phyloP scores from a whole-genome alignment of 1,284 basidiomycete species.

The Chiua sp. region DNA sequence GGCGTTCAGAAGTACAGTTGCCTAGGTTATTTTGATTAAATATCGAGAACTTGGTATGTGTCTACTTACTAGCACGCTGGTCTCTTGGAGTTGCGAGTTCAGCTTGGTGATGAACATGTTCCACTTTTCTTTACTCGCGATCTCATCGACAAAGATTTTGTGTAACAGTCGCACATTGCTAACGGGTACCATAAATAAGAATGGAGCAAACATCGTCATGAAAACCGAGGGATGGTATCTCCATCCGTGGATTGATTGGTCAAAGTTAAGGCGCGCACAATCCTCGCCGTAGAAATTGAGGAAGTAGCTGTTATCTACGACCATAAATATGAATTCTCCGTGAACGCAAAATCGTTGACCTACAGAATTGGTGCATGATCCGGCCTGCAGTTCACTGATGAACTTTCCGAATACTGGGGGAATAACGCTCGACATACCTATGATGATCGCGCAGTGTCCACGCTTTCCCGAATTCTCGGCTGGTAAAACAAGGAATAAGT shows the following conservation, averaged over 20 bases:
- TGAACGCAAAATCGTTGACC: slow-evolving; percentile 11
- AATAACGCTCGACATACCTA: slow-evolving; percentile 39
- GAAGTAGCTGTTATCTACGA: slow-evolving; percentile 46
- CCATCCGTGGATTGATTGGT: slow-evolving; percentile 47
- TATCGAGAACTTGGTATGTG: neutral
- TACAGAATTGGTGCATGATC: slow-evolving; percentile 53
- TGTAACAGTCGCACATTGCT: slow-evolving; percentile 46
- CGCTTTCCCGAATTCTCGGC: slow-evolving; percentile 9
- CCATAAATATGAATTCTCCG: neutral
- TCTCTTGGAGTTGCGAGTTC: slow-evolving; percentile 40
- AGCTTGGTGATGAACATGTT: slow-evolving; percentile 37
- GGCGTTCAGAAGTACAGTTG: slow-evolving; percentile 46
- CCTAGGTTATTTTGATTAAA: slow-evolving; percentile 26
- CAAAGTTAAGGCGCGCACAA: slow-evolving; percentile 52
- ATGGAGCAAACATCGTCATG: slow-evolving; percentile 39
- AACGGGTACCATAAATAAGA: slow-evolving; percentile 52
- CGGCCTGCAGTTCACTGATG: slow-evolving; percentile 40
- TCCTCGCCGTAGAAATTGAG: slow-evolving; percentile 58
- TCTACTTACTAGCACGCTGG: slow-evolving; percentile 38
- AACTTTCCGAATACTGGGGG: neutral
- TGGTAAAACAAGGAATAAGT: slow-evolving; percentile 9
- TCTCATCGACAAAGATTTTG: slow-evolving; percentile 44
- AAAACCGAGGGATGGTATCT: slow-evolving; percentile 36
- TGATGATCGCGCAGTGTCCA: slow-evolving; percentile 36
- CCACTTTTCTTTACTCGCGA: slow-evolving; percentile 38